These are phyloP conservation scores for Lentinula guzmanii DNA, from an alignment of 768 basidiomycete genomes.

Conservation along the genomic window DNA sequence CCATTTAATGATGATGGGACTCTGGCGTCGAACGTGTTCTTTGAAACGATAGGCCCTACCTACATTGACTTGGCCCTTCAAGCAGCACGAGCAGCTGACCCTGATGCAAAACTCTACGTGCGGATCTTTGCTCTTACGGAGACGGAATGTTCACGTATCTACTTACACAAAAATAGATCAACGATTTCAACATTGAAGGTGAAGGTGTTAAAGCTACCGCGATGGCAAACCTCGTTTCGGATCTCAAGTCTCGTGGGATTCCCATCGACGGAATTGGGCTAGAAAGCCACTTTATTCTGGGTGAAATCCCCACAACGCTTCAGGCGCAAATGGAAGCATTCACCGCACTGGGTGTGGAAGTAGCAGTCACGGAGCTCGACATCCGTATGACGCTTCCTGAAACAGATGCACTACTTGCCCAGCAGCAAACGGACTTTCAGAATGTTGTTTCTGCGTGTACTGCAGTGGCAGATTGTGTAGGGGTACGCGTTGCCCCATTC, in stretches of 20 bases:
- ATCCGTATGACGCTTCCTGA: slow-evolving; percentile 37
- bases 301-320: slow-evolving; percentile 29
- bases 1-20: slow-evolving; percentile 48
- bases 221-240: slow-evolving; percentile 33
- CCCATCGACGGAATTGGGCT: slow-evolving; percentile 45
- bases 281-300: slow-evolving; percentile 38
- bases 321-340: slow-evolving; percentile 30
- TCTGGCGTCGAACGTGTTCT: slow-evolving; percentile 37
- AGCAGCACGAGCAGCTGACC: slow-evolving; percentile 38
- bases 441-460: slow-evolving; percentile 34
- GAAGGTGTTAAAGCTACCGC: slow-evolving; percentile 35
- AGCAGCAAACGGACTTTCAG: slow-evolving; percentile 38
- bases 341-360: slow-evolving; percentile 40
- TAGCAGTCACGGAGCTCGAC: slow-evolving; percentile 45
- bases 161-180: slow-evolving; percentile 14
- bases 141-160: too few relatives aligned
- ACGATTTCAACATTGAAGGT: slow-evolving; percentile 22
- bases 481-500: slow-evolving; percentile 11
- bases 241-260: slow-evolving; percentile 28
- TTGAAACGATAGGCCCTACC: slow-evolving; percentile 26
- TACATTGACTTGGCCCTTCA: slow-evolving; percentile 38
- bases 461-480: slow-evolving; percentile 16
- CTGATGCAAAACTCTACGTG: slow-evolving; percentile 40
- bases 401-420: slow-evolving; percentile 25
- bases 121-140: background rate